Conservation (phyloP, 1,284 basidiomycete species). For the Austroboletus niveus region DNA sequence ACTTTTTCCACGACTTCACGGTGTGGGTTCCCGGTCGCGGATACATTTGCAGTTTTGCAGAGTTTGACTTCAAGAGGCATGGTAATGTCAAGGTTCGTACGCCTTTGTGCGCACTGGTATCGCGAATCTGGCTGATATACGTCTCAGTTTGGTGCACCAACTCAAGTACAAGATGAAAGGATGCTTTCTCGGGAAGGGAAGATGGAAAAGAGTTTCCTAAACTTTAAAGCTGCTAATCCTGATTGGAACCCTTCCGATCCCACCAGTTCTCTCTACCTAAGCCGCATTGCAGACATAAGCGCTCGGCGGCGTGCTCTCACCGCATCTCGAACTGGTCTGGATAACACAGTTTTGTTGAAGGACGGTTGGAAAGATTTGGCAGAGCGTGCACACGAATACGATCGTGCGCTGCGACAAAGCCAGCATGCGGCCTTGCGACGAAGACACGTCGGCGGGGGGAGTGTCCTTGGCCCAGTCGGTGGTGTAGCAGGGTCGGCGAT, state of each 20-base stretch:
- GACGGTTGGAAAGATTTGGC: constrained; percentile 39
- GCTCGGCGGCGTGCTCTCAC: constrained; percentile 40
- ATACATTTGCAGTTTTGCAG: constrained; percentile 97
- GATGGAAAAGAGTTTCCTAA: constrained; percentile 98
- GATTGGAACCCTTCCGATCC: constrained; percentile 92
- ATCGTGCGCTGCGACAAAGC: constrained; percentile 69
- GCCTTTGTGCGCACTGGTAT: neutral
- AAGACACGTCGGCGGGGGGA: constrained; percentile 39
- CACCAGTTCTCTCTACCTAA: constrained; percentile 81
- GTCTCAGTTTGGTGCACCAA: constrained; percentile 74
- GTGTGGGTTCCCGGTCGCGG: constrained; percentile 96
- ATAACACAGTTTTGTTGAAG: constrained; percentile 29
- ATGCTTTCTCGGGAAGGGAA: constrained; percentile 88
- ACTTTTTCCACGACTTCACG: constrained; percentile 96
- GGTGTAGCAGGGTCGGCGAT: constrained; percentile 18
- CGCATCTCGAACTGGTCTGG: constrained; percentile 29
- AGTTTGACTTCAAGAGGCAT: constrained; percentile 94
- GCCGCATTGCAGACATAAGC: constrained; percentile 72
- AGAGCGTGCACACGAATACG: constrained; percentile 68
- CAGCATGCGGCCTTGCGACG: constrained; percentile 52
- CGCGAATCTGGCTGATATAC: constrained; percentile 3
- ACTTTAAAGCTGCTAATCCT: constrained; percentile 95
- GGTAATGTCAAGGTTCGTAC: constrained; percentile 75
- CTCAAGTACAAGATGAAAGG: constrained; percentile 61
- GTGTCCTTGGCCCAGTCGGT: constrained; percentile 34